Evolutionary conservation across 2,329 filamentous ascomycete genomes (phyloP).

Genomic region (Huntiella decipiens): DNA sequence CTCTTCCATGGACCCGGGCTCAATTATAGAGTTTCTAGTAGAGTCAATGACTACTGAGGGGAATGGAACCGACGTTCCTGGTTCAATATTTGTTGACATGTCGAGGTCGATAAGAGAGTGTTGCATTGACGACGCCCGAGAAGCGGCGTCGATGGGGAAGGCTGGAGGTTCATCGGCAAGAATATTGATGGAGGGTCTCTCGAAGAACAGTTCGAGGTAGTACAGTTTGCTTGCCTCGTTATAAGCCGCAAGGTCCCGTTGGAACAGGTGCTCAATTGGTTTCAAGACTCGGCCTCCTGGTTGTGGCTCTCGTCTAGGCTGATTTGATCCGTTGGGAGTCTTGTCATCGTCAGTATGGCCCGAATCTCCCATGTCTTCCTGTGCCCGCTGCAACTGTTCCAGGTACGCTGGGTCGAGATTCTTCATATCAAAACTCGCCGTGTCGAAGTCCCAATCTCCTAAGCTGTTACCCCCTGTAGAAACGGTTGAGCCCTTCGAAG

Average conservation of each 20-base stretch:
- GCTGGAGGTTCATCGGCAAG: conserved; percentile 19
- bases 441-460: conserved; percentile 8
- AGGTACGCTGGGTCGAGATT: neutral
- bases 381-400: neutral
- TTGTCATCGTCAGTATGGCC: neutral
- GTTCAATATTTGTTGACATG: conserved; percentile 27
- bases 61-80: neutral
- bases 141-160: conserved; percentile 26
- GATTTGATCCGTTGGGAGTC: neutral
- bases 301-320: neutral
- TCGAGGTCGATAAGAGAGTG: conserved; percentile 49
- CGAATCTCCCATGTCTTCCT: neutral
- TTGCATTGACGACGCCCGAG: conserved; percentile 28
- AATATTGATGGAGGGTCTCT: conserved; percentile 19
- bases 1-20: too few species aligned
- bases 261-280: conserved; percentile 45
- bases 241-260: conserved; percentile 46
- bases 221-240: conserved; percentile 43
- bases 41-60: neutral
- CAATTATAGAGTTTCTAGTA: too few species aligned
- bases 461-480: conserved; percentile 14
- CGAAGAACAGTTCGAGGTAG: conserved; percentile 20
- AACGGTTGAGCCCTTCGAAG: conserved; percentile 32
- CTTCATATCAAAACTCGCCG: neutral
- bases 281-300: conserved; percentile 24